Evolutionary conservation across 2,329 filamentous ascomycete genomes (phyloP).

Genomic region (Penicillium sp.): DNA sequence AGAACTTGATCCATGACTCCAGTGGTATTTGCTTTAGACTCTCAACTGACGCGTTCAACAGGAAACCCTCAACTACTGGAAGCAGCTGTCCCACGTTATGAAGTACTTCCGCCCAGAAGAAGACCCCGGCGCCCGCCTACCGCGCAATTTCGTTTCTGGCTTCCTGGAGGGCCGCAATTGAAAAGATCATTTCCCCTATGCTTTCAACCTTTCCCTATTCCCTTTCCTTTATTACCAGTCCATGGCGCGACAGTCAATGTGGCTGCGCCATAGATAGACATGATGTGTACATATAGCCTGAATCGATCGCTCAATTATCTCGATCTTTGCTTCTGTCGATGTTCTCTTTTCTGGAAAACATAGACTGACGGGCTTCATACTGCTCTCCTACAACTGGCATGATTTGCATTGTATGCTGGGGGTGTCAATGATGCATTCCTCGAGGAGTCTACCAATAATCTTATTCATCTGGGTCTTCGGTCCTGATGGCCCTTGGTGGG

Average conservation of each 20-base stretch:
- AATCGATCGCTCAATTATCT: slow-evolving; percentile 26
- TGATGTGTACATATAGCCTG: slow-evolving; percentile 40
- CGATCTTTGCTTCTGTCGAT: slow-evolving; percentile 3
- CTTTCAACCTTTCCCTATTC: slow-evolving; percentile 13
- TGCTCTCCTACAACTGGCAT: no score
- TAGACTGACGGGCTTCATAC: no score
- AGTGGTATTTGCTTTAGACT: no score
- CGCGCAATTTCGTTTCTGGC: slow-evolving; percentile 85
- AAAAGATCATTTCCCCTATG: slow-evolving; percentile 24
- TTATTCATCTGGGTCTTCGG: no score
- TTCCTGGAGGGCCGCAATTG: slow-evolving; percentile 80
- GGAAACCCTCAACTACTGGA: slow-evolving; percentile 99
- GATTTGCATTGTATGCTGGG: no score
- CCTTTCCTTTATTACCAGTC: slow-evolving; percentile 22
- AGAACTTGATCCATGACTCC: no score
- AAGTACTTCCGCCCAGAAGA: slow-evolving; percentile 92
- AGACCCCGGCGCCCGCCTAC: slow-evolving; percentile 71
- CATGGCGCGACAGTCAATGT: slow-evolving; percentile 15
- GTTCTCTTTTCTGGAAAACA: no score
- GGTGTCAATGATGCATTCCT: no score
- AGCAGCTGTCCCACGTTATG: slow-evolving; percentile 92
- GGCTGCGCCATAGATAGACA: slow-evolving; percentile 27
- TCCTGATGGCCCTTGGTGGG: no score
- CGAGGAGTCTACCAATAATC: no score
- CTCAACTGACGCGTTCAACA: slow-evolving; percentile 43